Percentiles rank a stretch among this genome's conserved stretches.
Conservation (phyloP, 352 stramenopile genomes). For the Pythium graminicola region DNA sequence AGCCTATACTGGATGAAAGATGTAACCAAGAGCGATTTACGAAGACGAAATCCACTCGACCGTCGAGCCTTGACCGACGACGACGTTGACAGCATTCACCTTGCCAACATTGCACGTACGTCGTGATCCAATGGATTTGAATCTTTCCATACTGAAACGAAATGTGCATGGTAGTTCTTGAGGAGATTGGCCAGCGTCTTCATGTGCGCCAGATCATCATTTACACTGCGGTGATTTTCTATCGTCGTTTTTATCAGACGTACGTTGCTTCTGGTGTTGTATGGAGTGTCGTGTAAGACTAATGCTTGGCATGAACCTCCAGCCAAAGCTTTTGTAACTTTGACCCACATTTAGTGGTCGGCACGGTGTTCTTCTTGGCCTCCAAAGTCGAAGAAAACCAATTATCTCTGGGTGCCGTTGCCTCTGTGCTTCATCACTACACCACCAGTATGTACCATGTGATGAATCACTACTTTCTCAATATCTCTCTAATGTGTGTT, state of each 20-base stretch:
- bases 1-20: slow-evolving; percentile 89
- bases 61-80: slow-evolving; percentile 66
- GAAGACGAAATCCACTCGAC: slow-evolving; percentile 73
- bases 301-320: too few species aligned
- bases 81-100: slow-evolving; percentile 86
- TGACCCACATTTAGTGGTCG: slow-evolving; percentile 78
- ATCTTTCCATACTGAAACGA: not conserved
- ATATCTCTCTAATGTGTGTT: not conserved
- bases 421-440: slow-evolving; percentile 79
- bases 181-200: slow-evolving; percentile 74
- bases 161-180: slow-evolving; percentile 42
- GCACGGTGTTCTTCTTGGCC: slow-evolving; percentile 80
- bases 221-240: slow-evolving; percentile 88
- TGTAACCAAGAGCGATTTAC: slow-evolving; percentile 64
- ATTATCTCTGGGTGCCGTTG: slow-evolving; percentile 68
- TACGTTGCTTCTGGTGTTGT: slow-evolving; percentile 24
- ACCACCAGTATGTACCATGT: slow-evolving; percentile 77
- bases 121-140: not conserved
- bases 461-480: too few species aligned
- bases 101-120: slow-evolving; percentile 79
- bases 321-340: slow-evolving; percentile 89
- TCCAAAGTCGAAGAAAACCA: slow-evolving; percentile 87
- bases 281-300: too few species aligned
- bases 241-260: slow-evolving; percentile 86
- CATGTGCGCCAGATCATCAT: slow-evolving; percentile 88